Base-by-base conservation (phyloP, 106 monocot genomes). In the Allium cepa region DNA sequence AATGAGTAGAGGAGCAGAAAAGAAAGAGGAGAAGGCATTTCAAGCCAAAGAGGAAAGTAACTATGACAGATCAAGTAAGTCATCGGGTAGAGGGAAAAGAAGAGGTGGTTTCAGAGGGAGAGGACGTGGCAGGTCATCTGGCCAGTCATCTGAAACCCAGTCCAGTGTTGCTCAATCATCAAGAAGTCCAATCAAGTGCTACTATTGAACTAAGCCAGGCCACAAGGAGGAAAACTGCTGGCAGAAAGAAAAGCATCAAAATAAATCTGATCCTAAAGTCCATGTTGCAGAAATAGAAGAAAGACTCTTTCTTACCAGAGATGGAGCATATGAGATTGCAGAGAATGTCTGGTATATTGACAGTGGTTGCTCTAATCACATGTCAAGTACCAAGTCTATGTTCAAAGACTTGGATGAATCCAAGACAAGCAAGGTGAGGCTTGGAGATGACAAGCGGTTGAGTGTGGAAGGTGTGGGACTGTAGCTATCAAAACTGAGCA, bases 181-280 rank as follows among this genome's bases (percentile, higher is more conserved):
- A 10, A 59, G 15, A 59, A 17, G 58, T 59, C 58, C 58, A 59
- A 8, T 59, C 58, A 59, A 59, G 15, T 59, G 58, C 15, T 59
- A 59, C 58, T 59, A 59, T 59, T 59, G 58, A 13, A 59, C 8
- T 8, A 59, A 59, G 58, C 58, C 58, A 59, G 58, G 58, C 7
- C 58, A 59, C 58, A 59, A 59, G 15, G 58, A 59, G 15, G 58
- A 13, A 10, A 59, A n/a, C 58, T 59, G 58, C 58, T 59, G 58
- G 58, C 8, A 59, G 58, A 59, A 59, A n/a, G 58, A 59, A n/a
- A n/a, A 59, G 58, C 16, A 59, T 59, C 58, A 59, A 59, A n/a
- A n/a, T n/a, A n/a, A n/a, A n/a, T n/a, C n/a, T n/a, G n/a, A n/a
- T n/a, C n/a, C n/a, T n/a, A n/a, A 59, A 59, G 58, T 59, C 58